Evolutionary conservation across 2,329 filamentous ascomycete species (phyloP).

Genomic region (Penicillium nordicum): DNA sequence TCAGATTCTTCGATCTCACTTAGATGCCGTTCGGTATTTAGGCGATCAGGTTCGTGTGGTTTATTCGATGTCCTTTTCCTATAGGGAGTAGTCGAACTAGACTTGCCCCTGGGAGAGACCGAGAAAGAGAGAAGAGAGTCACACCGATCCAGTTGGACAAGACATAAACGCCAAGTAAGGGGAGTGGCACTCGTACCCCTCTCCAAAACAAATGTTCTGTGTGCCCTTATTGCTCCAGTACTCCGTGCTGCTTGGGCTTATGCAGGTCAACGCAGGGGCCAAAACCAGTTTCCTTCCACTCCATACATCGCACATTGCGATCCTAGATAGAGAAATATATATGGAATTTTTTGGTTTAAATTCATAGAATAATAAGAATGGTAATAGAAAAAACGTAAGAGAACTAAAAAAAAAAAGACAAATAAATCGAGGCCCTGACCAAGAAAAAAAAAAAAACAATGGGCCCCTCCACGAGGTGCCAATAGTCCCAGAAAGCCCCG

Average conservation of each 20-base stretch:
- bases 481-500: slow-evolving; percentile 8
- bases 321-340: background rate
- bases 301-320: background rate
- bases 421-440: background rate
- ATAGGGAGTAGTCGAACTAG: too few species aligned
- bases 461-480: slow-evolving; percentile 17
- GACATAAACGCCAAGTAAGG: slow-evolving; percentile 16
- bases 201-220: background rate
- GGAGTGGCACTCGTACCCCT: slow-evolving; percentile 9
- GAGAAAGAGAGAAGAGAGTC: background rate
- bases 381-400: background rate
- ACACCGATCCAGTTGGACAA: slow-evolving; percentile 7
- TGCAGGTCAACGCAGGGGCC: slow-evolving; percentile 26
- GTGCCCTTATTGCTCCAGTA: slow-evolving; percentile 6
- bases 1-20: slow-evolving; percentile 26
- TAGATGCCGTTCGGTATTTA: slow-evolving; percentile 21
- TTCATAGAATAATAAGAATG: background rate
- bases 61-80: slow-evolving; percentile 3
- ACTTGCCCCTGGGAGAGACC: background rate
- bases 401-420: background rate
- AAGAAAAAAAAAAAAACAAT: background rate
- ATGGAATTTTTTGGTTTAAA: background rate
- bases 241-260: slow-evolving; percentile 10
- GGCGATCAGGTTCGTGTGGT: background rate
- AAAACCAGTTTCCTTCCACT: slow-evolving; percentile 8